phyloP scores from a whole-genome alignment of 2,329 filamentous ascomycete species.

The Hymenoscyphus repandus region DNA sequence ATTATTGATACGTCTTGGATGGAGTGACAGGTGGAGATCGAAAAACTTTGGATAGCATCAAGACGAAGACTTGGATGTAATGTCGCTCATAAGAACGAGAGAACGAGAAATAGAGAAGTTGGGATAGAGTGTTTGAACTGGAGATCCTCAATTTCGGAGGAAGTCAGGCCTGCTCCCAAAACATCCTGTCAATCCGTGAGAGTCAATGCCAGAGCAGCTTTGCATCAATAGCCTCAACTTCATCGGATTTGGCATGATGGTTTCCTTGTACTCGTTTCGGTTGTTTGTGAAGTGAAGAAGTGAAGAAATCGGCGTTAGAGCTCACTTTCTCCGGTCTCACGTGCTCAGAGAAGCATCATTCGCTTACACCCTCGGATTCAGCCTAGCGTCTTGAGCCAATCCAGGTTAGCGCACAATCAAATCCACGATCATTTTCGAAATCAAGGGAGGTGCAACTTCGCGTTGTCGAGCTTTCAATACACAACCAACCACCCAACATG shows the following conservation, averaged over 20 bases:
- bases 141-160: background rate
- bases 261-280: no score
- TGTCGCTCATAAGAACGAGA: no score
- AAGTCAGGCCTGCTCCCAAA: background rate
- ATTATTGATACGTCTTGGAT: background rate
- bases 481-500: constrained; percentile 7
- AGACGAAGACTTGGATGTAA: background rate
- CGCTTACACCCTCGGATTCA: background rate
- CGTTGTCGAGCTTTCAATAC: background rate
- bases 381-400: background rate
- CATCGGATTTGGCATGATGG: no score
- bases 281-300: no score
- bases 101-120: no score
- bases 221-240: background rate
- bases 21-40: background rate
- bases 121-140: background rate
- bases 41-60: background rate
- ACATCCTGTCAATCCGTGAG: background rate
- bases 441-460: background rate
- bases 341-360: background rate
- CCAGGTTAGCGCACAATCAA: background rate
- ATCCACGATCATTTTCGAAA: constrained; percentile 1
- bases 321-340: background rate
- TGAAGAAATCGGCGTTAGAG: background rate
- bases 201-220: background rate